A percentile compares a stretch with the other conserved stretches of the same genome.
These are phyloP conservation scores for Suillus spraguei DNA, from an alignment of 768 basidiomycete species.

Conservation along the genomic window DNA sequence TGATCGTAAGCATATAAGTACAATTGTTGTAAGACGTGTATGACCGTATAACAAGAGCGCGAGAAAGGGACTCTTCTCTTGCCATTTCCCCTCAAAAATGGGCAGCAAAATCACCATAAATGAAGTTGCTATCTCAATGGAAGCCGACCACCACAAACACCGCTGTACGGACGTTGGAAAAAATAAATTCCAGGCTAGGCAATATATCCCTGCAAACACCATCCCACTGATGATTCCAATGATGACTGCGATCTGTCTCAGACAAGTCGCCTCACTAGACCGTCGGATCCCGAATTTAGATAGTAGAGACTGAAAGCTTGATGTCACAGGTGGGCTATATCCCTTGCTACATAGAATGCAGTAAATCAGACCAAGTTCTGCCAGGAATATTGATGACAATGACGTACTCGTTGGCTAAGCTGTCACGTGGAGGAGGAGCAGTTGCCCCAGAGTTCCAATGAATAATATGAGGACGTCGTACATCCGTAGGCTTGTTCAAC, in stretches of 20 bases:
- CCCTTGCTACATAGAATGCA: not conserved
- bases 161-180: not conserved
- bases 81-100: no score
- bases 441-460: not conserved
- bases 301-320: no score
- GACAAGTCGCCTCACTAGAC: not conserved
- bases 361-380: not conserved
- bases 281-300: no score
- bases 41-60: no score
- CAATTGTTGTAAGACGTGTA: no score
- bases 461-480: not conserved
- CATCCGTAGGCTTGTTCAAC: not conserved
- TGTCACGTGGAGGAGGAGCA: not conserved
- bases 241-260: no score
- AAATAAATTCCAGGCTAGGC: not conserved
- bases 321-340: no score
- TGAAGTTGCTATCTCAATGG: not conserved
- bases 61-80: no score
- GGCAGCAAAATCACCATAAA: no score
- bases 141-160: not conserved
- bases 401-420: not conserved
- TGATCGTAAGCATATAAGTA: no score
- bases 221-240: not conserved
- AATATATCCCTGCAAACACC: not conserved
- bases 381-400: not conserved